phyloP scores from a whole-genome alignment of 2,329 filamentous ascomycete genomes.

The Nemania sp. region DNA sequence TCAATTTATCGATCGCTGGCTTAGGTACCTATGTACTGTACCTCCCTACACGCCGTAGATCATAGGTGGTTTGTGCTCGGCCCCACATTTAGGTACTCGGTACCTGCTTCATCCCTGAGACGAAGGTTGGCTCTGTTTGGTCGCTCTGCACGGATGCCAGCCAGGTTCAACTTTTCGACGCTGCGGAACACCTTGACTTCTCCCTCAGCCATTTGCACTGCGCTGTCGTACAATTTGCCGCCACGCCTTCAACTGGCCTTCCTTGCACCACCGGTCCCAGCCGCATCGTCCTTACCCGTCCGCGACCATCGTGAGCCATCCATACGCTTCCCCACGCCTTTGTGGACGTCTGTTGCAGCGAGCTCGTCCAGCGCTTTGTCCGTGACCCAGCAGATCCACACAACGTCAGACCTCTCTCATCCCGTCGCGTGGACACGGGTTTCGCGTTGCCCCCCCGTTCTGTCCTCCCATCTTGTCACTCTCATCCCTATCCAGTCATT shows the following conservation, averaged over 20 bases:
- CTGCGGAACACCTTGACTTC: conserved; percentile 33
- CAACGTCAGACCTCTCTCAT: conserved; percentile 41
- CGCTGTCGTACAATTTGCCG: conserved; percentile 16
- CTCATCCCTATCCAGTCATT: too few species aligned
- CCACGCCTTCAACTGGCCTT: conserved; percentile 25
- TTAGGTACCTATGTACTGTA: neutral
- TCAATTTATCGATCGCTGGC: conserved; percentile 1
- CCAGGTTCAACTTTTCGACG: conserved; percentile 38
- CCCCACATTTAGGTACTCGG: conserved; percentile 10
- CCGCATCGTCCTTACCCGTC: conserved; percentile 21
- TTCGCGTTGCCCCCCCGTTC: conserved; percentile 33
- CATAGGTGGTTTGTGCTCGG: neutral
- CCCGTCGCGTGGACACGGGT: conserved; percentile 43
- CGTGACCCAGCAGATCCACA: conserved; percentile 31
- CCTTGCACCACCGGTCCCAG: conserved; percentile 17
- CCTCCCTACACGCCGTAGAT: too few species aligned
- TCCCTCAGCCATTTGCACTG: conserved; percentile 30
- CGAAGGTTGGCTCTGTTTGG: conserved; percentile 31
- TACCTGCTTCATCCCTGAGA: conserved; percentile 26
- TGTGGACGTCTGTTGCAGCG: conserved; percentile 21
- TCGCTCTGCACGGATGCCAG: conserved; percentile 34
- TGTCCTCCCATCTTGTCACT: conserved; percentile 20
- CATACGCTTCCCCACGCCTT: conserved; percentile 12
- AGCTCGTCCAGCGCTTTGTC: conserved; percentile 26
- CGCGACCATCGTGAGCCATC: conserved; percentile 30